phyloP scores from a whole-genome alignment of 2,329 filamentous ascomycete species.

The Neopestalotiopsis sp. region DNA sequence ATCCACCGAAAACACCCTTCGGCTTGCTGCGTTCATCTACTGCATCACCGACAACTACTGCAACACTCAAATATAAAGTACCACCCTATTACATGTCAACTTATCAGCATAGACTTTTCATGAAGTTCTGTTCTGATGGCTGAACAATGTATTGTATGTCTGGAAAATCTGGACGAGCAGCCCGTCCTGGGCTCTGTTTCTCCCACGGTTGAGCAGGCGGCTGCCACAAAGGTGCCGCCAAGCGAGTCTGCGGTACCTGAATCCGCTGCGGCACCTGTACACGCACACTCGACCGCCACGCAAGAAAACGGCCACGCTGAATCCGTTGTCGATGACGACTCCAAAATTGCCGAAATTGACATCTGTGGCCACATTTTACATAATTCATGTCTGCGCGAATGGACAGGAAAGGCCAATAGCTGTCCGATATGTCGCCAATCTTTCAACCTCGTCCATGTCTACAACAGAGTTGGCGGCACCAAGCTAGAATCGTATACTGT shows the following conservation, averaged over 20 bases:
- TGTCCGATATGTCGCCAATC: slow-evolving; percentile 94
- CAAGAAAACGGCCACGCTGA: slow-evolving; percentile 18
- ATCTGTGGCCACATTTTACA: slow-evolving; percentile 93
- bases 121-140: slow-evolving; percentile 48
- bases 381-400: slow-evolving; percentile 89
- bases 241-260: slow-evolving; percentile 12
- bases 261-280: slow-evolving; percentile 24
- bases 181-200: slow-evolving; percentile 25
- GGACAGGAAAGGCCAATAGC: slow-evolving; percentile 96
- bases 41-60: slow-evolving; percentile 34
- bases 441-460: slow-evolving; percentile 90
- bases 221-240: slow-evolving; percentile 13
- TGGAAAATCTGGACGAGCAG: slow-evolving; percentile 59
- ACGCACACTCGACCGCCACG: slow-evolving; percentile 28
- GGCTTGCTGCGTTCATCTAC: slow-evolving; percentile 26
- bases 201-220: slow-evolving; percentile 16
- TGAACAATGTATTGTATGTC: slow-evolving; percentile 74
- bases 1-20: slow-evolving; percentile 22
- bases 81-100: slow-evolving; percentile 39
- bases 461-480: slow-evolving; percentile 78
- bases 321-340: slow-evolving; percentile 33
- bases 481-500: slow-evolving; percentile 66
- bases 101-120: slow-evolving; percentile 34
- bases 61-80: slow-evolving; percentile 43
- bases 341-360: slow-evolving; percentile 63